A percentile compares a stretch with the other conserved stretches of the same genome.
phyloP scores from a whole-genome alignment of 2,329 filamentous ascomycete genomes.

The Aureobasidium subglaciale region DNA sequence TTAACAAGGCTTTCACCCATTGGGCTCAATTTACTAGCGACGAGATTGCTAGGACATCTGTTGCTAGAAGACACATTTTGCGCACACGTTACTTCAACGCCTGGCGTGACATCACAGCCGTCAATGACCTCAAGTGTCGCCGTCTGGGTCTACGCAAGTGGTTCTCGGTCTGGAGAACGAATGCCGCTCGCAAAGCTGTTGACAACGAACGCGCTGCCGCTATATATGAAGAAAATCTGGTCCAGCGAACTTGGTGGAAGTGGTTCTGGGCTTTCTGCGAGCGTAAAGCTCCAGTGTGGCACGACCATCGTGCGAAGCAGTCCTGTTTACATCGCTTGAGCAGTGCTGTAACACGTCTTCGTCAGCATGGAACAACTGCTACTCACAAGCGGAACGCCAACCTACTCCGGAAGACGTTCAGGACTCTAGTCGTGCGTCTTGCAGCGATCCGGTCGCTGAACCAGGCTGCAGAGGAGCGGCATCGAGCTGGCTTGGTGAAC shows the following conservation, averaged over 20 bases:
- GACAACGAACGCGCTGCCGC: constrained; percentile 28
- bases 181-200: constrained; percentile 30
- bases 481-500: background rate
- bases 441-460: background rate
- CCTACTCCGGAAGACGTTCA: background rate
- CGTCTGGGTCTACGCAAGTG: constrained; percentile 49
- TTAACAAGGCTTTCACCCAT: constrained; percentile 58
- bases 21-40: constrained; percentile 62
- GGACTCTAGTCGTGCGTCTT: background rate
- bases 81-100: constrained; percentile 61
- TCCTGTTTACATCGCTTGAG: background rate
- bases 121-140: constrained; percentile 50
- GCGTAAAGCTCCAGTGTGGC: constrained; percentile 28
- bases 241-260: constrained; percentile 27
- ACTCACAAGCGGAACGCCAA: background rate
- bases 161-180: constrained; percentile 46
- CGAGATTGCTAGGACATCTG: constrained; percentile 57
- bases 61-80: constrained; percentile 64
- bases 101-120: constrained; percentile 59
- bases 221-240: constrained; percentile 29
- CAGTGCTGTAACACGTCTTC: background rate
- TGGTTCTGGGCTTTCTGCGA: constrained; percentile 34
- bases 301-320: constrained; percentile 25
- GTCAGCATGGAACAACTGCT: background rate
- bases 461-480: background rate